Evolutionary conservation across 306 rosid genomes (phyloP).

Genomic region (Cicer pinnatifidum): DNA sequence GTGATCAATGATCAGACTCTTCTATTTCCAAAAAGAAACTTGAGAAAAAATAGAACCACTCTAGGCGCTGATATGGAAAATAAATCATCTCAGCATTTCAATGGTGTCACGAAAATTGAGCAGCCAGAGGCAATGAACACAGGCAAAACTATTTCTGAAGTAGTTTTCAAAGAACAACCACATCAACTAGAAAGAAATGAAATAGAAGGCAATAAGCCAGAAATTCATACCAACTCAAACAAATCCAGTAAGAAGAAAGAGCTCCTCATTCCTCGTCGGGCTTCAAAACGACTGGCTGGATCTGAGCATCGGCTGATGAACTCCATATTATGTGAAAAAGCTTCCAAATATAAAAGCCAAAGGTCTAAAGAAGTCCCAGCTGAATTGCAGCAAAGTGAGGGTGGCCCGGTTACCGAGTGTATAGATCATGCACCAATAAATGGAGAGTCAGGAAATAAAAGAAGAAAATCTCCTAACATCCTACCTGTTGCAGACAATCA

Average conservation of each 20-base stretch:
- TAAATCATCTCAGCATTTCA: constrained; percentile 42
- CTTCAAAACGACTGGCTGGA: constrained; percentile 66
- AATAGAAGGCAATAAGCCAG: constrained; percentile 46
- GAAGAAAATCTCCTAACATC: constrained; percentile 43
- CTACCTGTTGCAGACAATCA: constrained; percentile 39
- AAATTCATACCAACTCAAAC: constrained; percentile 40
- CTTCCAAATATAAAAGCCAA: constrained; percentile 36
- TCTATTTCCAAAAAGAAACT: constrained; percentile 51
- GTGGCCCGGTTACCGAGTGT: constrained; percentile 28
- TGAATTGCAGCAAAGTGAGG: constrained; percentile 44
- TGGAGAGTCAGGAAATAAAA: constrained; percentile 45
- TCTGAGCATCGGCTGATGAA: constrained; percentile 4
- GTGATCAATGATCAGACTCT: constrained; percentile 48
- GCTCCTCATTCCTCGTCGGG: constrained; percentile 46
- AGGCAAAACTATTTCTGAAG: constrained; percentile 42
- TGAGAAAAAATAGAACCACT: constrained; percentile 47
- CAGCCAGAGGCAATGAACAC: constrained; percentile 42
- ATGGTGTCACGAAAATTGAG: constrained; percentile 40
- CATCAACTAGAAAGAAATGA: constrained; percentile 47
- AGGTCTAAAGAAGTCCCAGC: constrained; percentile 45
- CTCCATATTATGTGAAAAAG: background rate
- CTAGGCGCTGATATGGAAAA: constrained; percentile 47
- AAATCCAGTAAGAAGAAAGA: constrained; percentile 57
- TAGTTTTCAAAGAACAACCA: constrained; percentile 46
- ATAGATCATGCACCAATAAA: constrained; percentile 42